Conservation (phyloP, 768 basidiomycete genomes). For the Pleurotus tuber-regium region DNA sequence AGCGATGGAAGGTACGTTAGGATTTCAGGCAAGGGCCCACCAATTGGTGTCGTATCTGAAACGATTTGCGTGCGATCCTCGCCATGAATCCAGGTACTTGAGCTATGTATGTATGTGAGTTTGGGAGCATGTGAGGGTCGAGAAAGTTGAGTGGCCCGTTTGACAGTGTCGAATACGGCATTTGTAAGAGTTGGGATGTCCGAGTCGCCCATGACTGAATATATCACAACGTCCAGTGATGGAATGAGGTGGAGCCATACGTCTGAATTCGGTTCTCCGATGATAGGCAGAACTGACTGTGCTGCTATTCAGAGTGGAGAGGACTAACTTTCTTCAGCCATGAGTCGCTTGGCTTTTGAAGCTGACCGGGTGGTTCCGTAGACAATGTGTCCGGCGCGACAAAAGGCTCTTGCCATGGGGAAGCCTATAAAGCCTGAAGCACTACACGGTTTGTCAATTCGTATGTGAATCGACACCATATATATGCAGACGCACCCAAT, state of each 20-base stretch:
- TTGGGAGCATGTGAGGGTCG: slow-evolving; percentile 32
- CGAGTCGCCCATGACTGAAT: slow-evolving; percentile 23
- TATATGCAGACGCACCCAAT: slow-evolving; percentile 18
- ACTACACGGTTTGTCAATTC: too few species aligned
- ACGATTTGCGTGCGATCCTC: slow-evolving; percentile 30
- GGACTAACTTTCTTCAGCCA: slow-evolving; percentile 37
- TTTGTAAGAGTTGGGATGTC: too few species aligned
- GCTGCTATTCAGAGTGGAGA: background rate
- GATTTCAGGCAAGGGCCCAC: slow-evolving; percentile 21
- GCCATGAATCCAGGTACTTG: slow-evolving; percentile 43
- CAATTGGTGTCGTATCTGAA: slow-evolving; percentile 33
- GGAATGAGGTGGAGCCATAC: slow-evolving; percentile 25
- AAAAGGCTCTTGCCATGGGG: slow-evolving; percentile 40
- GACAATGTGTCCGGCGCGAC: slow-evolving; percentile 43
- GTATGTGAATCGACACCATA: too few species aligned
- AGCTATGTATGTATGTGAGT: slow-evolving; percentile 43
- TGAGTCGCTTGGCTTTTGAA: slow-evolving; percentile 30
- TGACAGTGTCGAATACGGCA: slow-evolving; percentile 20
- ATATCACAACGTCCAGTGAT: slow-evolving; percentile 32
- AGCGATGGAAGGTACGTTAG: slow-evolving; percentile 28
- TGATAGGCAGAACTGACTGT: slow-evolving; percentile 33
- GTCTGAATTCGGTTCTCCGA: slow-evolving; percentile 21
- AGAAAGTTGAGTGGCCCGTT: slow-evolving; percentile 19
- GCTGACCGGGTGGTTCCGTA: slow-evolving; percentile 43
- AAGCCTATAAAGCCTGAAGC: slow-evolving; percentile 43